A percentile compares a stretch with the other conserved stretches of the same genome.
phyloP scores from a whole-genome alignment of 140 eudicot genomes.

The Artemisia princeps region DNA sequence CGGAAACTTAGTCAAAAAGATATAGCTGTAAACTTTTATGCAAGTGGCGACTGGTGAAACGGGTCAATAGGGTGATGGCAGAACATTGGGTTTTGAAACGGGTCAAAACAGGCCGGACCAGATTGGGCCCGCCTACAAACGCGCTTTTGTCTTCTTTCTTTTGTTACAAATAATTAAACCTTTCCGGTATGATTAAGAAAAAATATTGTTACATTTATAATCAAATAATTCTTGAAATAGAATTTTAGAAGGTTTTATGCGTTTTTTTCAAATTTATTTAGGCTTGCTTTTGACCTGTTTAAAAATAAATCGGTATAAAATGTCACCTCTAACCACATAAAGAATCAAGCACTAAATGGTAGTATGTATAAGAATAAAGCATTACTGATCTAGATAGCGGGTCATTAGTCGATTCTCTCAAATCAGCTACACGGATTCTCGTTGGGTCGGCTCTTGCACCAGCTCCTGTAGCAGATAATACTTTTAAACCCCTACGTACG shows the following conservation, averaged over 20 bases:
- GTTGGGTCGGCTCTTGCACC: constrained; percentile 99
- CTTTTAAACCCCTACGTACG: constrained; percentile 84
- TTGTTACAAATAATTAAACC: too few relatives aligned
- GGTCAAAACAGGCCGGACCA: background rate
- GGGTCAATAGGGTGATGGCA: background rate
- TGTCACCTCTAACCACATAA: background rate
- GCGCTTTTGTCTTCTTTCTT: background rate
- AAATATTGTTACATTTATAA: too few relatives aligned
- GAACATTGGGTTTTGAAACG: background rate
- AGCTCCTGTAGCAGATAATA: constrained; percentile 93
- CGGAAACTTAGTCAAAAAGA: background rate
- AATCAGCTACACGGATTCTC: constrained; percentile 88
- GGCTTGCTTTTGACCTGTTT: background rate
- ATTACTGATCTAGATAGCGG: constrained; percentile 86
- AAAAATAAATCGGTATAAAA: background rate
- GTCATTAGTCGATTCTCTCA: constrained; percentile 82
- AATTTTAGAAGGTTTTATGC: background rate
- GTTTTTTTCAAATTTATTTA: too few relatives aligned
- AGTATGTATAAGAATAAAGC: constrained; percentile 18
- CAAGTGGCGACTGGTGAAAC: too few relatives aligned
- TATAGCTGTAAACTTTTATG: background rate
- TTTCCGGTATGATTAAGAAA: too few relatives aligned
- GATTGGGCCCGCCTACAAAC: background rate
- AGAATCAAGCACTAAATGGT: constrained; percentile 17
- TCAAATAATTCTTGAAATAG: too few relatives aligned